phyloP scores from a whole-genome alignment of 805 yeast genomes.

The Pichia paraexigua region DNA sequence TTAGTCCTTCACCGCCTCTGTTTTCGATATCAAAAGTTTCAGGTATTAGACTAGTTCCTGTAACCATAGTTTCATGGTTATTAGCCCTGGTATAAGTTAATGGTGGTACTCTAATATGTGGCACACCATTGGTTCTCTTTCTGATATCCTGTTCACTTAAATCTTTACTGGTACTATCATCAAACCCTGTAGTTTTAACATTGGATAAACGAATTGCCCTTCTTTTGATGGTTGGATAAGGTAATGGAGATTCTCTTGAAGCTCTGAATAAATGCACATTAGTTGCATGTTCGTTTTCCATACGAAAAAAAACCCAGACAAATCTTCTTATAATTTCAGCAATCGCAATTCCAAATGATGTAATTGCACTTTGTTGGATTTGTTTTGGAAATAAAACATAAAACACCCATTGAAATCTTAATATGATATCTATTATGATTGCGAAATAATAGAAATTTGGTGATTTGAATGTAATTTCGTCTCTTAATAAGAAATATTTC shows the following conservation, averaged over 20 bases:
- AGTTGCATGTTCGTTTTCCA: slow-evolving; percentile 94
- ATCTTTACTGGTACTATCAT: slow-evolving; percentile 84
- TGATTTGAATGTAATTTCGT: slow-evolving; percentile 55
- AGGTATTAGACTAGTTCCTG: neutral
- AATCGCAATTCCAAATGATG: slow-evolving; percentile 75
- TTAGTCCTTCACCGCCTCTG: neutral
- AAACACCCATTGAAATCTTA: slow-evolving; percentile 89
- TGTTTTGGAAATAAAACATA: slow-evolving; percentile 72
- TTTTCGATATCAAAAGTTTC: neutral
- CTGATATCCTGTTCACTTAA: slow-evolving; percentile 91
- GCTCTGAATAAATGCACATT: slow-evolving; percentile 83
- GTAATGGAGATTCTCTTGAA: slow-evolving; percentile 77
- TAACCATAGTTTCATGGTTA: neutral
- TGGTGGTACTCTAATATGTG: slow-evolving; percentile 4
- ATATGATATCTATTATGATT: slow-evolving; percentile 59
- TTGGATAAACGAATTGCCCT: neutral
- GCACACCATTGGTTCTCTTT: slow-evolving; percentile 31
- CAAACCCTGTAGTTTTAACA: slow-evolving; percentile 18
- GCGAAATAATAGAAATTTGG: slow-evolving; percentile 66
- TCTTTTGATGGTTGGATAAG: slow-evolving; percentile 44
- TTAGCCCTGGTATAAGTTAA: neutral
- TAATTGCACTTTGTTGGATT: slow-evolving; percentile 79
- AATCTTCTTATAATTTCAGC: slow-evolving; percentile 80
- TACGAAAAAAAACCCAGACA: slow-evolving; percentile 84
- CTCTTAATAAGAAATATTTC: slow-evolving; percentile 52